phyloP scores from a whole-genome alignment of 371 early-diverging fungal species.

The Fennellomyces sp. region DNA sequence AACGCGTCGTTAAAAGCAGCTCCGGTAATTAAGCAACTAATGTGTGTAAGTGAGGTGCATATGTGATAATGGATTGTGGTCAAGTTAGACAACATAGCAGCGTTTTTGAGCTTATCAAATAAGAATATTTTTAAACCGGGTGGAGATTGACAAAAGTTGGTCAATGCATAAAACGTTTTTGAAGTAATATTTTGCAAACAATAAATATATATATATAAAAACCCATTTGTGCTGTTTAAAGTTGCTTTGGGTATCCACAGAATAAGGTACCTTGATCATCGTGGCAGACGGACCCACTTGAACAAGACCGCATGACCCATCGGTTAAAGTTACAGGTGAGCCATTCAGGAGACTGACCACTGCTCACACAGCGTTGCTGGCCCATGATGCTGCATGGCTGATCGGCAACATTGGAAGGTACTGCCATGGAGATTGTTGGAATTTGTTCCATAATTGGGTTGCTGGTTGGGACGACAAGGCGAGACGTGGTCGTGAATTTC shows the following conservation, averaged over 20 bases:
- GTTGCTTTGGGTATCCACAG: constrained; percentile 6
- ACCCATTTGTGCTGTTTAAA: background rate
- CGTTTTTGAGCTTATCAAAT: too few species aligned
- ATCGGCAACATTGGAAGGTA: constrained; percentile 9
- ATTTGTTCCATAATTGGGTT: too few species aligned
- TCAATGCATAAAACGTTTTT: too few species aligned
- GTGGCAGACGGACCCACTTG: constrained; percentile 26
- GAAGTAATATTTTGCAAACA: too few species aligned
- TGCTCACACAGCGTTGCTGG: constrained; percentile 24
- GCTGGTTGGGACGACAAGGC: background rate
- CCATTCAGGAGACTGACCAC: constrained; percentile 28
- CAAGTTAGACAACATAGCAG: too few species aligned
- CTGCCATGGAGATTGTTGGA: background rate
- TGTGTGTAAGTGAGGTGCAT: too few species aligned
- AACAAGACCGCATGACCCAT: constrained; percentile 37
- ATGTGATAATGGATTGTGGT: too few species aligned
- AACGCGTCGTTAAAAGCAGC: too few species aligned
- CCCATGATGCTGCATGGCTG: constrained; percentile 16
- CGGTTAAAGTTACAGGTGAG: constrained; percentile 28
- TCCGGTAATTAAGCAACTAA: too few species aligned
- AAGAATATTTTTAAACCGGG: too few species aligned
- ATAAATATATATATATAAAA: too few species aligned
- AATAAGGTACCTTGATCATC: constrained; percentile 10
- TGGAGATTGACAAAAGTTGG: too few species aligned
- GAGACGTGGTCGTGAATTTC: background rate